Evolutionary conservation across 2,329 filamentous ascomycete species (phyloP), one percentile per base, ranked within the genome.

Genomic region (Davidsoniella eucalypti): DNA sequence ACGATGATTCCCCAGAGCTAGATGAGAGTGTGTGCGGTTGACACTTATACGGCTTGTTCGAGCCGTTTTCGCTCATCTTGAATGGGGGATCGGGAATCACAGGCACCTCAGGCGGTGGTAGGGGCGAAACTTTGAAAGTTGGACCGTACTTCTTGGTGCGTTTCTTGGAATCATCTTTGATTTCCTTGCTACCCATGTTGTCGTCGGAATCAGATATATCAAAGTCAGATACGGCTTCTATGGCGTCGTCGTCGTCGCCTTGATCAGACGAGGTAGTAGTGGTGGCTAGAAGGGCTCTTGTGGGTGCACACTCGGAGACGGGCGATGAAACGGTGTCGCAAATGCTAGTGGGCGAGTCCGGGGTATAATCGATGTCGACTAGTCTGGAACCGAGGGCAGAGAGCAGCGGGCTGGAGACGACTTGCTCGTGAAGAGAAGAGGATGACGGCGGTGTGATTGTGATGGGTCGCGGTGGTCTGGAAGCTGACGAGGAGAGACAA

Each of bases 31-130:
- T 41, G 17, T 43, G 48, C 12, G 45, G 46, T 25, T 48, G 40
- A 41, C 52, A 53, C 40, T 53, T 53, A 23, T 53, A 53, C 23
- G 52, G 52, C 23, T 50, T 53, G 43, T 53, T 51, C 5, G 52
- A 53, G 1, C 52, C 52, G 7, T 47, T 53, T n/a, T 53, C 52
- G 17, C 52, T 53, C 52, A 53, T 53, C 21, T 53, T 53, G 12
- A 53, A 53, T n/a, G 52, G 52, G 5, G 48, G 48, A 21, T 41
- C 52, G 10, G 52, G 52, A n/a, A 51, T 51, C 17, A 53, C 47
- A 5, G 52, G 52, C 7, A 53, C 48, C 8, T 50, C 44, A 5
- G 52, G 52, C 41, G 52, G 47, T 36, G 52, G 52, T 48, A 53
- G 29, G 14, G 52, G 52, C 33, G 48, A 43, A 43, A 53, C 52